phyloP scores from a whole-genome alignment of 495 filamentous ascomycete species.

The Cryomyces minteri region DNA sequence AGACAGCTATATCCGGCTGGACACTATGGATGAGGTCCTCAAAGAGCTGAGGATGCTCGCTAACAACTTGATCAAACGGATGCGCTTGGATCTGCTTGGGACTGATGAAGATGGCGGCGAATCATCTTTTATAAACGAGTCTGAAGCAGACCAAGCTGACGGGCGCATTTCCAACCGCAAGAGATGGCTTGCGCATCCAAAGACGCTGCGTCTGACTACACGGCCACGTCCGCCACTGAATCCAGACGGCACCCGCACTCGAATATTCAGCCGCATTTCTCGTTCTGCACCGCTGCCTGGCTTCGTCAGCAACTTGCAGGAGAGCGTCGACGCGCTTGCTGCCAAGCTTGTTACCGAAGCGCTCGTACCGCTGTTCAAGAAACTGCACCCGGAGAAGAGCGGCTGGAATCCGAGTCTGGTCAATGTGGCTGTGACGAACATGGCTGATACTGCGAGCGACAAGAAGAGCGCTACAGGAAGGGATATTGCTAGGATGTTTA shows the following conservation, averaged over 20 bases:
- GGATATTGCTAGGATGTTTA: conserved; percentile 23
- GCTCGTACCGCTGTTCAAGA: conserved; percentile 50
- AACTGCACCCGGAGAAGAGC: conserved; percentile 45
- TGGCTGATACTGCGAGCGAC: conserved; percentile 39
- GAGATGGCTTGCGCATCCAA: conserved; percentile 49
- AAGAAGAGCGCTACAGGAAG: conserved; percentile 17
- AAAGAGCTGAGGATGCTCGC: conserved; percentile 45
- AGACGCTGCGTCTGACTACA: conserved; percentile 61
- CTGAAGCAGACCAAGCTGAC: conserved; percentile 1
- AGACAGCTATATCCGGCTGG: conserved; percentile 61
- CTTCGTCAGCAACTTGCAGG: conserved; percentile 47
- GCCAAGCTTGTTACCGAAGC: conserved; percentile 51
- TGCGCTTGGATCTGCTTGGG: conserved; percentile 58
- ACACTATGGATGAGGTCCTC: conserved; percentile 38
- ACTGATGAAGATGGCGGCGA: conserved; percentile 15
- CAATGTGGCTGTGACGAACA: conserved; percentile 77
- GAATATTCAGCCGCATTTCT: conserved; percentile 43
- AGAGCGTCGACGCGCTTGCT: conserved; percentile 35
- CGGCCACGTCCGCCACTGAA: conserved; percentile 39
- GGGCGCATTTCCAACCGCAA: background rate
- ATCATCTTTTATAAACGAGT: conserved; percentile 1
- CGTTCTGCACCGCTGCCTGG: conserved; percentile 46
- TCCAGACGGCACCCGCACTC: conserved; percentile 30
- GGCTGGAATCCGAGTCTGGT: conserved; percentile 68
- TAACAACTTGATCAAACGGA: conserved; percentile 53